Percentiles rank a stretch among this genome's conserved stretches.
Conservation (phyloP, 2,329 filamentous ascomycete species). For the Triangularia verruculosa region DNA sequence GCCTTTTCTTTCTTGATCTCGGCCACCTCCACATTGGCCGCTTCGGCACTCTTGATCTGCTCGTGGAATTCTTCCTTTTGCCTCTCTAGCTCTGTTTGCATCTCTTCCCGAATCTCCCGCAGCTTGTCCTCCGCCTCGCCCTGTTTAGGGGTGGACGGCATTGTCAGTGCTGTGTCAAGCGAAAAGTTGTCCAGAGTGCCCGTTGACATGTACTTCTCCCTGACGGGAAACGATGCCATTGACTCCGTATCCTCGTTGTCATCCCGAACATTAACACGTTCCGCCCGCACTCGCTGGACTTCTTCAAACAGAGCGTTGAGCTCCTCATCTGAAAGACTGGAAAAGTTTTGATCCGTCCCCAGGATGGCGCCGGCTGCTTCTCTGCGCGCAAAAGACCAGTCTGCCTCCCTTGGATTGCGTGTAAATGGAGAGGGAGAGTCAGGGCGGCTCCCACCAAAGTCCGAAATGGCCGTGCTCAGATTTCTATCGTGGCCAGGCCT, state of each 20-base stretch:
- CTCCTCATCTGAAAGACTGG: conserved; percentile 87
- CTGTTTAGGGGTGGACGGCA: conserved; percentile 86
- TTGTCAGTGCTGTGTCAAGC: conserved; percentile 87
- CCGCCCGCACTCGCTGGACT: conserved; percentile 80
- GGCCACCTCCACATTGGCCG: conserved; percentile 73
- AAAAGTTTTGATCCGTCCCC: conserved; percentile 87
- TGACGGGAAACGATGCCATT: conserved; percentile 76
- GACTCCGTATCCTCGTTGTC: conserved; percentile 90
- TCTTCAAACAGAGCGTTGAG: conserved; percentile 92
- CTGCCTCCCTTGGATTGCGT: conserved; percentile 71
- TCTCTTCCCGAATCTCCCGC: conserved; percentile 71
- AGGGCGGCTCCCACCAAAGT: conserved; percentile 72
- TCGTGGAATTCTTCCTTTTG: conserved; percentile 81
- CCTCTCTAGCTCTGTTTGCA: conserved; percentile 78
- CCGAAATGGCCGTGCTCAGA: conserved; percentile 75
- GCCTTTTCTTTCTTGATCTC: conserved; percentile 80
- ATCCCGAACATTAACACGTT: conserved; percentile 68
- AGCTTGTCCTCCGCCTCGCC: conserved; percentile 73
- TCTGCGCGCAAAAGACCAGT: conserved; percentile 90
- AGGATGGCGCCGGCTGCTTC: conserved; percentile 91
- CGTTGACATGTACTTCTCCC: conserved; percentile 94
- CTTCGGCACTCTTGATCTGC: conserved; percentile 72
- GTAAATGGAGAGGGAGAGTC: conserved; percentile 71
- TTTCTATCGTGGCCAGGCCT: conserved; percentile 70
- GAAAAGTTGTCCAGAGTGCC: conserved; percentile 96